Conservation (phyloP, 768 basidiomycete genomes). For the Paxillus rubicundulus region DNA sequence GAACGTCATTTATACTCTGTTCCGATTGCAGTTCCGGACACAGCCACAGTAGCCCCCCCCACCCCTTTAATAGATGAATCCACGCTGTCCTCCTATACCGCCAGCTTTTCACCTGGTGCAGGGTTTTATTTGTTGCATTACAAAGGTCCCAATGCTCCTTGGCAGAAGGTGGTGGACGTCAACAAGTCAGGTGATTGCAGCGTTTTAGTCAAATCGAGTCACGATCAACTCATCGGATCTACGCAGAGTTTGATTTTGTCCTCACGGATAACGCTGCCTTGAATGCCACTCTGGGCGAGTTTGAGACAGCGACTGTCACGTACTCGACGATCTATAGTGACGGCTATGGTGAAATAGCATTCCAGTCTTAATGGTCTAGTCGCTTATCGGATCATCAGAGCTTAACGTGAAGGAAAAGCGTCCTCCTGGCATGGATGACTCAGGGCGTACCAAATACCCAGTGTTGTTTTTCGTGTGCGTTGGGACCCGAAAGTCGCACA, state of each 20-base stretch:
- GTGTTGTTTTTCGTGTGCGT: constrained; percentile 83
- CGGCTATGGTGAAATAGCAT: constrained; percentile 59
- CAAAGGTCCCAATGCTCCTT: constrained; percentile 78
- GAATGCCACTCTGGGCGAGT: constrained; percentile 60
- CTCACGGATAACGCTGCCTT: constrained; percentile 72
- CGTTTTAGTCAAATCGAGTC: background rate
- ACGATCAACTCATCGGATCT: constrained; percentile 2
- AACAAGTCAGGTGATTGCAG: constrained; percentile 41
- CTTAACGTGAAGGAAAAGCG: constrained; percentile 89
- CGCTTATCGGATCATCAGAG: constrained; percentile 45
- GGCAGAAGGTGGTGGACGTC: constrained; percentile 74
- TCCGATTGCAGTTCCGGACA: constrained; percentile 53
- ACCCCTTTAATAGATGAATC: constrained; percentile 51
- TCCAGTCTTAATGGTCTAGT: constrained; percentile 14
- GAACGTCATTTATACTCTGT: constrained; percentile 85
- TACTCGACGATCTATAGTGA: constrained; percentile 76
- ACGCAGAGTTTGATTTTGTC: constrained; percentile 57
- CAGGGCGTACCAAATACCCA: constrained; percentile 94
- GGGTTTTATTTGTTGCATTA: constrained; percentile 84
- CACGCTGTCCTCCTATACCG: constrained; percentile 55
- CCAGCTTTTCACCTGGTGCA: constrained; percentile 79
- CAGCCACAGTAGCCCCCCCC: constrained; percentile 35
- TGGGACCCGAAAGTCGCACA: background rate
- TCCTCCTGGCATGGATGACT: constrained; percentile 90
- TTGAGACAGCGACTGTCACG: constrained; percentile 66